Conservation (phyloP, 345 rosid genomes). For the Salix udensis region DNA sequence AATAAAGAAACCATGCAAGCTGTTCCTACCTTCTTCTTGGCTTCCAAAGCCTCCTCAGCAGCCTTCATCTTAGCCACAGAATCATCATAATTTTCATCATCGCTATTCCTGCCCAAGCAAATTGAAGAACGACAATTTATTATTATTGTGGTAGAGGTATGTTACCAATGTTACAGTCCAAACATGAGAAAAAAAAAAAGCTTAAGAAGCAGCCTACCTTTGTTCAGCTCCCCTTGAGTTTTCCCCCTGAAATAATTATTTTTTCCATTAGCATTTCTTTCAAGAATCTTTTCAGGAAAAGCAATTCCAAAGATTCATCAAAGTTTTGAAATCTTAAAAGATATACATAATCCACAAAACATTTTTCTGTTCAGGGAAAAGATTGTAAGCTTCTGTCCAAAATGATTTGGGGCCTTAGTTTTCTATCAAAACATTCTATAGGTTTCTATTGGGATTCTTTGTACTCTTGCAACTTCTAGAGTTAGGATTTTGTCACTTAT, state of each 20-base stretch:
- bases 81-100: conserved; percentile 50
- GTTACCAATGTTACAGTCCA: background rate
- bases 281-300: conserved; percentile 6
- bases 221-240: conserved; percentile 44
- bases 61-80: conserved; percentile 81
- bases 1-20: background rate
- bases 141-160: background rate
- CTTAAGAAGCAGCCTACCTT: conserved; percentile 33
- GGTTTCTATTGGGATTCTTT: background rate
- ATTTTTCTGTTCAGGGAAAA: background rate
- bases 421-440: background rate
- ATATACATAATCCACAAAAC: background rate
- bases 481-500: background rate
- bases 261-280: conserved; percentile 1
- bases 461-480: background rate
- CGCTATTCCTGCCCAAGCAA: conserved; percentile 45
- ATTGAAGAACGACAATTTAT: background rate
- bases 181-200: background rate
- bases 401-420: background rate
- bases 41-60: conserved; percentile 78
- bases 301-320: background rate
- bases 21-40: conserved; percentile 61
- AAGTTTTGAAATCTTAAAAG: background rate
- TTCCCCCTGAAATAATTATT: conserved; percentile 42
- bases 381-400: background rate